Conservation (phyloP, 2,329 filamentous ascomycete species). For the Aaosphaeria pasadenensis region DNA sequence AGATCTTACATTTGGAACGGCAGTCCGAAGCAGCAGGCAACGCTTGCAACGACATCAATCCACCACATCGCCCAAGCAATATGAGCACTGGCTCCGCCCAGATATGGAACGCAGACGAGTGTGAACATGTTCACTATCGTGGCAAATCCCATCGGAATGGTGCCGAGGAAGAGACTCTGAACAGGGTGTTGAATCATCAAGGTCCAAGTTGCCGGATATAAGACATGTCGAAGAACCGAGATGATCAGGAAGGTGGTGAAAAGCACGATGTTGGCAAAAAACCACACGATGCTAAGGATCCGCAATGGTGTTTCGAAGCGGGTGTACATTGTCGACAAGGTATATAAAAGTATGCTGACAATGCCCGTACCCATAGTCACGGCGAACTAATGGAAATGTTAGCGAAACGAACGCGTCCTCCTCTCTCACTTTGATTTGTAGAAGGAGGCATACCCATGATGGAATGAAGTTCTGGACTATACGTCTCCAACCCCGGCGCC, state of each 20-base stretch:
- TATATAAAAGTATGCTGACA: conserved; percentile 59
- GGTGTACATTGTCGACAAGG: conserved; percentile 55
- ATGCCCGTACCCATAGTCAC: conserved; percentile 62
- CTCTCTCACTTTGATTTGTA: background rate
- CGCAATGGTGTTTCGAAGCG: conserved; percentile 46
- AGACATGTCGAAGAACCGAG: conserved; percentile 57
- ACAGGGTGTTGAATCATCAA: conserved; percentile 66
- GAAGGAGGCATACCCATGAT: background rate
- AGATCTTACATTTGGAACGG: conserved; percentile 23
- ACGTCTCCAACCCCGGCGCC: background rate
- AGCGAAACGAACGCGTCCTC: background rate
- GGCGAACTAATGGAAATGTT: conserved; percentile 7
- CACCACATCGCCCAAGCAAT: conserved; percentile 51
- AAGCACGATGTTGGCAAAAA: conserved; percentile 54
- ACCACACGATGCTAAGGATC: conserved; percentile 58
- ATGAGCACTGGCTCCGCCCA: conserved; percentile 52
- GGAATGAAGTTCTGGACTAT: conserved; percentile 1
- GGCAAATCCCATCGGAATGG: conserved; percentile 65
- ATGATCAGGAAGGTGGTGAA: conserved; percentile 55
- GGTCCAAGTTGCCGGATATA: conserved; percentile 64
- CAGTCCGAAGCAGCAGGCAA: conserved; percentile 37
- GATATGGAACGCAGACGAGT: conserved; percentile 55
- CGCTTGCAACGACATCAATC: conserved; percentile 43
- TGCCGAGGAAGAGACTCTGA: conserved; percentile 65
- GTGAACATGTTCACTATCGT: conserved; percentile 67